Evolutionary conservation across 148 eudicot species (phyloP).

Genomic region (Heliamphora exappendiculata): DNA sequence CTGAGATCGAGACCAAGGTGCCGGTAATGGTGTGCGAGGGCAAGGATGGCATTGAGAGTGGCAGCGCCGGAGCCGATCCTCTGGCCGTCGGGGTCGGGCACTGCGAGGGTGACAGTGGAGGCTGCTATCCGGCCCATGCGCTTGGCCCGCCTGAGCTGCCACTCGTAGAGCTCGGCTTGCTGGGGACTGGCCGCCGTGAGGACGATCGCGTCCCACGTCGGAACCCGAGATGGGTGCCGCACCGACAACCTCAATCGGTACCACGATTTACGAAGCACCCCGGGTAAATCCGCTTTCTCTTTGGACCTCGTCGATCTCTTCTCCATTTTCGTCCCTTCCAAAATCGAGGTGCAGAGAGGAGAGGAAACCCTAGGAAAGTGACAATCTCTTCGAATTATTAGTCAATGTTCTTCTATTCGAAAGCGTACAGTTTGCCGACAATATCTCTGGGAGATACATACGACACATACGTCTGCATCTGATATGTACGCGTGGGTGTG

Average conservation of each 20-base stretch:
- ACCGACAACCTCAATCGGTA: slow-evolving; percentile 72
- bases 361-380: background rate
- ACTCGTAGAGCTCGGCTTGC: slow-evolving; percentile 74
- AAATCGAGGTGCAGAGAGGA: background rate
- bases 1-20: slow-evolving; percentile 3
- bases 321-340: slow-evolving; percentile 2
- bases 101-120: slow-evolving; percentile 71
- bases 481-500: no score
- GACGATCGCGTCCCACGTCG: slow-evolving; percentile 92
- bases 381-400: background rate
- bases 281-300: slow-evolving; percentile 41
- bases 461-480: no score
- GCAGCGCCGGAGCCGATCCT: slow-evolving; percentile 98
- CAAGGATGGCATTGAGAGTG: slow-evolving; percentile 71
- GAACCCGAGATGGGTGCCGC: slow-evolving; percentile 73
- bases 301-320: slow-evolving; percentile 8
- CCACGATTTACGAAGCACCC: slow-evolving; percentile 65
- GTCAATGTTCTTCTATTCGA: background rate
- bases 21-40: slow-evolving; percentile 54
- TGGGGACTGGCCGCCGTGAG: slow-evolving; percentile 92
- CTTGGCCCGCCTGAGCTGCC: slow-evolving; percentile 85
- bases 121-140: slow-evolving; percentile 72
- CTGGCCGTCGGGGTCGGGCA: slow-evolving; percentile 79
- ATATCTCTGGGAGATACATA: background rate
- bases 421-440: background rate